Evolutionary conservation across 129 eudicot species (phyloP).

Genomic region (Rutidosis leptorrhynchoides): DNA sequence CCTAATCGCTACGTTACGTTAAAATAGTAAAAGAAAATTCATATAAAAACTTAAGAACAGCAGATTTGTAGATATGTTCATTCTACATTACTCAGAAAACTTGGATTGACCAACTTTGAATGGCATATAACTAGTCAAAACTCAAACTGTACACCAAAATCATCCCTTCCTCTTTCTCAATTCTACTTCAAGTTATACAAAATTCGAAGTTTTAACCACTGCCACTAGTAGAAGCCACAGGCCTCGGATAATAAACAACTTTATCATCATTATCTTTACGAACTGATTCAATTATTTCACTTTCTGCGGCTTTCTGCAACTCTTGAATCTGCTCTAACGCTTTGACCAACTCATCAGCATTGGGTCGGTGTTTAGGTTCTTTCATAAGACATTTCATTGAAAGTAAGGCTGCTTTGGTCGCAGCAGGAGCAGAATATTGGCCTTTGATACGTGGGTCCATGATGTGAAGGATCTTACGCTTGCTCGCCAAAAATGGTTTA

Average conservation of each 20-base stretch:
- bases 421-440: conserved; percentile 53
- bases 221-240: conserved; percentile 14
- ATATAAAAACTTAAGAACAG: too few species aligned
- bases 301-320: conserved; percentile 29
- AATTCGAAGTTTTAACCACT: not conserved
- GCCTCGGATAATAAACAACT: conserved; percentile 26
- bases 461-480: conserved; percentile 21
- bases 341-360: conserved; percentile 60
- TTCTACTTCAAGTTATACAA: conserved; percentile 4
- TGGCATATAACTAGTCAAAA: conserved; percentile 14
- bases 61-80: too few species aligned
- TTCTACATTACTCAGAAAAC: not conserved
- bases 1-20: too few species aligned
- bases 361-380: conserved; percentile 62
- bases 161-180: not conserved
- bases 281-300: conserved; percentile 10
- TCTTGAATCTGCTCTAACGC: conserved; percentile 62
- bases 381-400: conserved; percentile 64
- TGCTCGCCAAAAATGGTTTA: not conserved
- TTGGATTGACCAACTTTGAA: too few species aligned
- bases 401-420: conserved; percentile 54
- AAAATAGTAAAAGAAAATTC: too few species aligned
- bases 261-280: conserved; percentile 16
- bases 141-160: not conserved
- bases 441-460: conserved; percentile 78